Conservation (phyloP, 805 yeast species). For the Ogataea trehaloabstinens region DNA sequence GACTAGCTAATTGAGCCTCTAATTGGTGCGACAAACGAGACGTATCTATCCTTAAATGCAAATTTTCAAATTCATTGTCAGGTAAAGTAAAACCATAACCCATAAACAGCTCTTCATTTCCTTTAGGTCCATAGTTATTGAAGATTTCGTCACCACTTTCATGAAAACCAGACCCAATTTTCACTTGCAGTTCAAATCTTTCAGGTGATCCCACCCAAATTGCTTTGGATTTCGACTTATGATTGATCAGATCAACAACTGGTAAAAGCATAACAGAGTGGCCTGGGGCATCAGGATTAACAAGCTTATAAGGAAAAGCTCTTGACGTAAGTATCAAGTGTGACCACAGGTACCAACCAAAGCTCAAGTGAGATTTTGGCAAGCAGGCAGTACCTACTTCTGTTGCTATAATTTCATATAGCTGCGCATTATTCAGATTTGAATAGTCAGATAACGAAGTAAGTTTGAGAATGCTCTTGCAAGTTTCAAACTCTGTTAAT, state of each 20-base stretch:
- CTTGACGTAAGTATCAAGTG: slow-evolving; percentile 69
- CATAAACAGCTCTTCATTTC: slow-evolving; percentile 76
- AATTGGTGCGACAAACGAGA: slow-evolving; percentile 17
- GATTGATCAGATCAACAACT: slow-evolving; percentile 76
- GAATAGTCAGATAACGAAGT: slow-evolving; percentile 6
- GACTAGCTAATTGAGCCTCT: slow-evolving; percentile 1
- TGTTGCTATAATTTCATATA: slow-evolving; percentile 8
- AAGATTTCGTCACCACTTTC: slow-evolving; percentile 44
- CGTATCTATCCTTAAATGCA: slow-evolving; percentile 60
- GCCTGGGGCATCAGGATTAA: slow-evolving; percentile 27
- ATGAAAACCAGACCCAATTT: not conserved
- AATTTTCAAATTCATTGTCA: slow-evolving; percentile 54
- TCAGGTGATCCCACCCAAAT: slow-evolving; percentile 50
- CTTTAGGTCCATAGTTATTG: slow-evolving; percentile 86
- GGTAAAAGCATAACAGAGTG: slow-evolving; percentile 62
- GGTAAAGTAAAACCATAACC: slow-evolving; percentile 77
- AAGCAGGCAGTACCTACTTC: slow-evolving; percentile 31
- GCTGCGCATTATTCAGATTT: not conserved
- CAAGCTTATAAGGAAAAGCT: slow-evolving; percentile 71
- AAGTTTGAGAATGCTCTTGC: not conserved
- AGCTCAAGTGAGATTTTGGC: slow-evolving; percentile 26
- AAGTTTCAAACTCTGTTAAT: slow-evolving; percentile 52
- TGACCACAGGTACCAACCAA: slow-evolving; percentile 73
- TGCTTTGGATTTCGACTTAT: slow-evolving; percentile 57
- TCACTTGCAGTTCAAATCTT: slow-evolving; percentile 13